Evolutionary conservation across 2,329 filamentous ascomycete genomes (phyloP).

Genomic region (Ceratocystis destructans): DNA sequence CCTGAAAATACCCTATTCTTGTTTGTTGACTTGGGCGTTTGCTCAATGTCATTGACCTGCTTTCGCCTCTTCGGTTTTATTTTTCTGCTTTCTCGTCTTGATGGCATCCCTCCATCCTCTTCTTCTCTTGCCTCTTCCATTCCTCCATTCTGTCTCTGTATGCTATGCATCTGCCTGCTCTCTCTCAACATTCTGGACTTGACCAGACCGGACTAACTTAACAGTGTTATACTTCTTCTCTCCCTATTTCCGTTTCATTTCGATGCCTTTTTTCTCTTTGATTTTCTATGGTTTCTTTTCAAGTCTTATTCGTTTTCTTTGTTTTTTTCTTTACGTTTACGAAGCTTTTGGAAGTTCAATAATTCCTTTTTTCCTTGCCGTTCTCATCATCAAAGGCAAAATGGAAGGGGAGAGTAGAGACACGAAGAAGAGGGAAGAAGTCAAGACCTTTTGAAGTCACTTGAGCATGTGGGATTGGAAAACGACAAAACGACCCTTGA

Average conservation of each 20-base stretch:
- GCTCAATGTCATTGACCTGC: not conserved
- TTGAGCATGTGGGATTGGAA: not conserved
- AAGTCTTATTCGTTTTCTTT: not conserved
- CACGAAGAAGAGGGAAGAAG: not conserved
- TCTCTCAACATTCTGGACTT: not conserved
- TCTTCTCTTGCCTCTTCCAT: not conserved
- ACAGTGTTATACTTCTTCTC: slow-evolving; percentile 1
- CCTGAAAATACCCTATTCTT: too few species aligned
- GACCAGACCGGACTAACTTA: slow-evolving; percentile 2
- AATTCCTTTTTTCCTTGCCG: not conserved
- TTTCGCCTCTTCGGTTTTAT: not conserved
- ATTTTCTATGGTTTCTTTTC: not conserved
- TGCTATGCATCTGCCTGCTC: not conserved
- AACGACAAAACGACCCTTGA: too few species aligned
- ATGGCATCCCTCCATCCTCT: not conserved
- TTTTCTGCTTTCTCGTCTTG: not conserved
- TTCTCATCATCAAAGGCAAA: not conserved
- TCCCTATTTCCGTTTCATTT: not conserved
- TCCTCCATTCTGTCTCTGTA: not conserved
- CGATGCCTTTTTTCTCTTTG: not conserved
- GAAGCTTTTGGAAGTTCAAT: slow-evolving; percentile 6
- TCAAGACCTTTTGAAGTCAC: not conserved
- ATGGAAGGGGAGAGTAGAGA: not conserved
- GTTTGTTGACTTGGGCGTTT: not conserved
- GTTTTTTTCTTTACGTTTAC: not conserved